Base-by-base conservation (phyloP, 2,329 filamentous ascomycete genomes). In the Alternaria sp. region DNA sequence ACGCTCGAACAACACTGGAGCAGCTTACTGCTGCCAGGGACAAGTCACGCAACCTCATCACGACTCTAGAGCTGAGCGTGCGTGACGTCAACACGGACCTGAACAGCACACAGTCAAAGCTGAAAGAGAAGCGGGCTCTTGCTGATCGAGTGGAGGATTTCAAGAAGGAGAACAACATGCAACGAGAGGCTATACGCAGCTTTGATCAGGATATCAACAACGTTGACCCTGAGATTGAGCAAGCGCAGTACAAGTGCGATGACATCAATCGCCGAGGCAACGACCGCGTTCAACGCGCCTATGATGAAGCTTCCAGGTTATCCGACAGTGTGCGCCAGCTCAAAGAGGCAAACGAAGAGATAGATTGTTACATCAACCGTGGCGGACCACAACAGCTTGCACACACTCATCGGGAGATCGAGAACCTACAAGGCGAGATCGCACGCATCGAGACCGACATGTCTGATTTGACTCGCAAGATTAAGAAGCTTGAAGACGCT, bases 51-150 rank as follows among this genome's bases (percentile, higher is more conserved):
- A 86, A 87, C 62, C 81, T 86, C 34, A 84, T 95, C 54, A 90
- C 84, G 62, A 81, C 83, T 14, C 81, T 96, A 26, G 92, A 97
- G 77, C 82, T 95, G 4, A 88, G 95, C 71, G 84, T 88, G 58
- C 89, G 90, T 69, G 90, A 96, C 76, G 80, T 91, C 39, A 86
- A 85, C 60, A 90, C 89, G 72, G 90, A 90, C 64, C 83, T 97
- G 51, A 88, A 84, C 67, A 86, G 85, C 51, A 87, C 90, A 1
- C 83, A 85, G 46, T 88, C 90, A 58, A 88, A 93, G 69, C 82
- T 98, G 26, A 92, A 96, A 74, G 92, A 91, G 78, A 97, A 93
- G 80, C 84, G 85, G 37, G 84, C 86, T 41, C 81, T 97, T 23
- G 82, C 87, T 61, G 80, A 81, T 39, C 90, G 93, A 62, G 87